A percentile compares a stretch with the other conserved stretches of the same genome.
phyloP scores from a whole-genome alignment of 805 yeast genomes.

The Candida cerambycidarum region DNA sequence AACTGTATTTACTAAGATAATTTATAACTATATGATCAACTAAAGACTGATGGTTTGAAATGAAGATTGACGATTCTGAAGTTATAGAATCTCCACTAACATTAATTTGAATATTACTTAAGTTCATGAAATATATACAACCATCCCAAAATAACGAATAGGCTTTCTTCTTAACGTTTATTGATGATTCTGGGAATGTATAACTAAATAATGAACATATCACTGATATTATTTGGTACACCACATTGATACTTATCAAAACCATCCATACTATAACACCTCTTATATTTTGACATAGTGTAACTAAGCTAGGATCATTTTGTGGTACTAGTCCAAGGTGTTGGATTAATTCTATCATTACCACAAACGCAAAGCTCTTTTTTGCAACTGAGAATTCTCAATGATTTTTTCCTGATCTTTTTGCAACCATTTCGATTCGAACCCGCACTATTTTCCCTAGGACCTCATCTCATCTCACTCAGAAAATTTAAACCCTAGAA shows the following conservation, averaged over 20 bases:
- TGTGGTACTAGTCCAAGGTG: constrained; percentile 32
- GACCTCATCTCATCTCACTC: constrained; percentile 11
- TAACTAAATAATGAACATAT: constrained; percentile 13
- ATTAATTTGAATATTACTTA: constrained; percentile 37
- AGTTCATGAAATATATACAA: constrained; percentile 27
- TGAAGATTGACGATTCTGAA: constrained; percentile 36
- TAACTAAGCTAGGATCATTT: constrained; percentile 11
- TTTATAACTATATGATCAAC: constrained; percentile 63
- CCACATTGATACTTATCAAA: constrained; percentile 16
- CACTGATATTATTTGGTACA: constrained; percentile 24
- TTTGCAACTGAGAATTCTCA: too few species aligned
- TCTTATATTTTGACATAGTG: constrained; percentile 12
- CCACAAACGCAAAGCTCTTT: background rate
- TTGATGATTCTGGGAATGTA: constrained; percentile 21
- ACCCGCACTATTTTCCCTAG: background rate
- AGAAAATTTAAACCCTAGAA: background rate
- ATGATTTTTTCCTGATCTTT: too few species aligned
- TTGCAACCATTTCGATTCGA: constrained; percentile 3
- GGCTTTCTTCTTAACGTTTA: constrained; percentile 18
- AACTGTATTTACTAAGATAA: constrained; percentile 34
- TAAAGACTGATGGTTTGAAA: constrained; percentile 66
- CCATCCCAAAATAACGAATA: constrained; percentile 29
- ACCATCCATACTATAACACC: constrained; percentile 19
- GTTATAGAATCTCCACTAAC: constrained; percentile 44
- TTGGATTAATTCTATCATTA: constrained; percentile 27